Percentiles rank a stretch among this genome's conserved stretches.
Evolutionary conservation across 495 filamentous ascomycete species (phyloP).

Genomic region (Cercophora scortea): DNA sequence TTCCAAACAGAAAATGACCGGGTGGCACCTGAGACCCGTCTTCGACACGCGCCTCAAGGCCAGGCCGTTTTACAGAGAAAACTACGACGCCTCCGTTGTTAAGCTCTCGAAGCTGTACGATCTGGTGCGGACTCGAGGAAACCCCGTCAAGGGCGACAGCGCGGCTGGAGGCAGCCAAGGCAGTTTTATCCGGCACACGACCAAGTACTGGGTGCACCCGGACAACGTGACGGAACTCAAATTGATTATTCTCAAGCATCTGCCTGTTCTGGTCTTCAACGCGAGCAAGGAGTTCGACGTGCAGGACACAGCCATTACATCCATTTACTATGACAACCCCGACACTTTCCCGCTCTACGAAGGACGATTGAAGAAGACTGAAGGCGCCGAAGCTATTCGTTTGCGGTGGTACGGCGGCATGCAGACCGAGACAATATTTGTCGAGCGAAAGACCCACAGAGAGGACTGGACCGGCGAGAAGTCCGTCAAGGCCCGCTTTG

Average conservation of each 20-base stretch:
- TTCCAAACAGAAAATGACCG: constrained; percentile 70
- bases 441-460: constrained; percentile 95
- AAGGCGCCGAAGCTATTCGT: constrained; percentile 94
- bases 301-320: constrained; percentile 88
- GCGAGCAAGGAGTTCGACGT: constrained; percentile 90
- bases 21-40: constrained; percentile 87
- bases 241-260: constrained; percentile 93
- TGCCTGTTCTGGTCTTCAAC: constrained; percentile 96
- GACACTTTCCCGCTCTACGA: constrained; percentile 90
- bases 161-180: constrained; percentile 86
- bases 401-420: constrained; percentile 97
- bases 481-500: constrained; percentile 94
- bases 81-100: constrained; percentile 94
- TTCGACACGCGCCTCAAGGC: constrained; percentile 89
- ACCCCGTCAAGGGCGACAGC: constrained; percentile 85
- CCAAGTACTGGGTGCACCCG: constrained; percentile 98
- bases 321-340: constrained; percentile 95
- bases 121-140: constrained; percentile 82
- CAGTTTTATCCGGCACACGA: constrained; percentile 94
- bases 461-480: constrained; percentile 99
- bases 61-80: constrained; percentile 96
- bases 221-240: constrained; percentile 99
- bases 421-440: constrained; percentile 88
- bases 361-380: constrained; percentile 91
- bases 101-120: constrained; percentile 96